Base-by-base conservation (phyloP, 345 rosid species). In the Rhodamnia argentea region DNA sequence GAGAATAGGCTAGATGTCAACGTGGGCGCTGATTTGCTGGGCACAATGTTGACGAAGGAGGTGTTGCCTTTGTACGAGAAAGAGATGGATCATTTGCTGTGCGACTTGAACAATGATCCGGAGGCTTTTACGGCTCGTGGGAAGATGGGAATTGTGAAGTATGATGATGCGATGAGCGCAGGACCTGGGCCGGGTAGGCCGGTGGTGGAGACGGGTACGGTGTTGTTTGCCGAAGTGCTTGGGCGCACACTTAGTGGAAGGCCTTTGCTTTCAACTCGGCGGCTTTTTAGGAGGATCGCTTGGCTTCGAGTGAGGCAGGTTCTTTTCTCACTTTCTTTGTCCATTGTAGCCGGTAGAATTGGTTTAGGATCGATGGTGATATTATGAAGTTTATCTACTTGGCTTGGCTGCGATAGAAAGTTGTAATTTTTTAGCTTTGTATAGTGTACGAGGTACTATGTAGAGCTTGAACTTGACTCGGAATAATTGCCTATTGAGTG, bases 281-380 rank as follows among this genome's bases (percentile, higher is more conserved):
- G 95, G 13, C 84, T 93, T 6, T 94, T 96, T 54, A 90, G 96
- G 83, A 91, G 91, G 87, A 88, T 93, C 60, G 94, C 99, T 83
- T 97, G 99, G 98, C 96, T 93, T 74, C 98, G 98, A 91, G 94
- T 93, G 95, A 97, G 98, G 99, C 99, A 95, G 98, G 98, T 97
- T 93, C 93, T 93, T 90, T 88, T 94, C 96, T 95, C 88, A 44
- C 89, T 89, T 89, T 37, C n/a, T 81, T 47, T 32, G 47, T n/a
- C 26, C 12, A 82, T 23, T 51, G 0, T 58, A 26, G 70, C 27
- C 3, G 5, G 42, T 74, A 42, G n/a, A 29, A 89, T 82, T 82
- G 64, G 75, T 62, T 3, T 32, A 20, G 26, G 60, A n/a, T 51
- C 44, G 14, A 26, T 59, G 18, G 18, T 4, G 76, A 16, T 64